phyloP scores from a whole-genome alignment of 352 stramenopile genomes.

The Pythium phragmitis region DNA sequence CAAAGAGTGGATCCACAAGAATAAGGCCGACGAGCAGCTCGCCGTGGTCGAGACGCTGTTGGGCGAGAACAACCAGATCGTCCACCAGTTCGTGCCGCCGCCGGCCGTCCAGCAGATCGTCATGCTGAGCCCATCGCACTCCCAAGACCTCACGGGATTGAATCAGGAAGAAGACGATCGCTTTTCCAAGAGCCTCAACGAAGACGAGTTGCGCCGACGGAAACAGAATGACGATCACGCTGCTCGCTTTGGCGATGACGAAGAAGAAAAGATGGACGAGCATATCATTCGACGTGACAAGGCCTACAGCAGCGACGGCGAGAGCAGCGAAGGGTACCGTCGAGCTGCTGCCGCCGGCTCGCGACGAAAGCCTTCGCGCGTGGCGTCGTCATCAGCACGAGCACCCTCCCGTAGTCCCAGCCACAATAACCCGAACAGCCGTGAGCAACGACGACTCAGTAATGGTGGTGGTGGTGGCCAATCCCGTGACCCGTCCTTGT shows the following conservation, averaged over 20 bases:
- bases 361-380: not conserved
- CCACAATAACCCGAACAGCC: conserved; percentile 7
- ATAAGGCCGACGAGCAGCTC: conserved; percentile 42
- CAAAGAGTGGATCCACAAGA: conserved; percentile 77
- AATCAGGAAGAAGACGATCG: conserved; percentile 32
- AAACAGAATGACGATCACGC: not conserved
- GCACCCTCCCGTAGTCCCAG: not conserved
- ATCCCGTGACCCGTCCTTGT: conserved; percentile 21
- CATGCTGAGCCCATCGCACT: conserved; percentile 55
- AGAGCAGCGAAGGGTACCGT: conserved; percentile 21
- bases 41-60: conserved; percentile 20
- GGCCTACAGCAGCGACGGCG: conserved; percentile 30
- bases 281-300: conserved; percentile 20
- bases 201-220: conserved; percentile 23
- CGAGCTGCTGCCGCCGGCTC: not conserved
- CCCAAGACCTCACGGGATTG: conserved; percentile 58
- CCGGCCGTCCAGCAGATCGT: conserved; percentile 27
- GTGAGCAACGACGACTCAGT: conserved; percentile 7
- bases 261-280: conserved; percentile 73
- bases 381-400: not conserved
- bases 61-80: conserved; percentile 25
- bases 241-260: conserved; percentile 46
- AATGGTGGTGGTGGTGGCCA: not conserved
- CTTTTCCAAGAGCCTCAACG: conserved; percentile 28
- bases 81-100: not conserved